A percentile compares a stretch with the other conserved stretches of the same genome.
phyloP scores from a whole-genome alignment of 176 grass and related monocot genomes.

The Ampelocalamus luodianensis region DNA sequence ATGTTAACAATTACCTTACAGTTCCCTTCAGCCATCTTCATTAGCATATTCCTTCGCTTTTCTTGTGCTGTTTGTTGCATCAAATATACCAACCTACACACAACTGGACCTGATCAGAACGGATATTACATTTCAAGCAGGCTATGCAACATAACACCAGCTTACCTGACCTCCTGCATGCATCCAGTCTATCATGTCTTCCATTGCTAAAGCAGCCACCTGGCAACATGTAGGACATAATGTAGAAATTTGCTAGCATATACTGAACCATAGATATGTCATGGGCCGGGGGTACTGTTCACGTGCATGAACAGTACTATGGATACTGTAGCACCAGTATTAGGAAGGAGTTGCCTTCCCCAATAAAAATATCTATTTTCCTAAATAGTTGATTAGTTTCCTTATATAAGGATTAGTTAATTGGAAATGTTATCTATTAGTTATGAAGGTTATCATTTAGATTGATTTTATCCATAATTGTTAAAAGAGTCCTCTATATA shows the following conservation, averaged over 20 bases:
- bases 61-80: slow-evolving; percentile 94
- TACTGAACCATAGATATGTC: slow-evolving; percentile 32
- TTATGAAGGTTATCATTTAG: too few relatives aligned
- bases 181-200: slow-evolving; percentile 99
- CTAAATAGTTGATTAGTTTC: too few relatives aligned
- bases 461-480: too few relatives aligned
- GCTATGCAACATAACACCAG: slow-evolving; percentile 32
- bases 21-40: slow-evolving; percentile 97
- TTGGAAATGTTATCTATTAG: too few relatives aligned
- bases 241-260: slow-evolving; percentile 32
- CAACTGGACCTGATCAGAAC: slow-evolving; percentile 35
- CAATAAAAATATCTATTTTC: too few relatives aligned
- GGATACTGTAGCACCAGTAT: too few relatives aligned
- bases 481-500: too few relatives aligned
- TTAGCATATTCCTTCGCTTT: slow-evolving; percentile 85
- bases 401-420: too few relatives aligned
- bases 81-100: slow-evolving; percentile 95
- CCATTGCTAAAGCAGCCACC: slow-evolving; percentile 98
- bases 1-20: slow-evolving; percentile 74
- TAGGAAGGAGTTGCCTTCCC: too few relatives aligned
- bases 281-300: too few relatives aligned
- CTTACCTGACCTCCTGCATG: slow-evolving; percentile 90
- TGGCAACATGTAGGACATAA: slow-evolving; percentile 36
- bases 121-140: slow-evolving; percentile 47
- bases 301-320: too few relatives aligned